These are phyloP conservation scores for Baudoinia panamericana DNA, from an alignment of 495 filamentous ascomycete species.

Conservation along the genomic window DNA sequence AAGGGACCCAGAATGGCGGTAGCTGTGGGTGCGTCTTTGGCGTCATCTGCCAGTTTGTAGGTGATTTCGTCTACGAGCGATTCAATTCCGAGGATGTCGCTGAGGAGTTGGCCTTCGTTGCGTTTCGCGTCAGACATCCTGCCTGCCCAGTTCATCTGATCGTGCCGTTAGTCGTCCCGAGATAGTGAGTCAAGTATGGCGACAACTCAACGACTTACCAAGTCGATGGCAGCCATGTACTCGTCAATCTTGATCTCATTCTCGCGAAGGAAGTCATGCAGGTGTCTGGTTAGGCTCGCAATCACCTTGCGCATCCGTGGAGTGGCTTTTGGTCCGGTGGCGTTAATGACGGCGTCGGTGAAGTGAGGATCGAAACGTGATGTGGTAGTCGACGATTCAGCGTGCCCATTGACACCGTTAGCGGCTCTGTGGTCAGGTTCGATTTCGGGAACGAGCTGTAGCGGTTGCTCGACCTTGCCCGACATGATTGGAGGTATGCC, in stretches of 20 bases:
- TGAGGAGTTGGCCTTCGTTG: slow-evolving; percentile 60
- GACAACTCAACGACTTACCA: slow-evolving; percentile 13
- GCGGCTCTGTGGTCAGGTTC: background rate
- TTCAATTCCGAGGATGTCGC: slow-evolving; percentile 61
- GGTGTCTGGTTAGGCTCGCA: slow-evolving; percentile 40
- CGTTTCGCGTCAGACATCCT: slow-evolving; percentile 56
- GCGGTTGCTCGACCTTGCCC: background rate
- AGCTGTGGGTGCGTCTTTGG: slow-evolving; percentile 43
- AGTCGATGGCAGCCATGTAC: slow-evolving; percentile 33
- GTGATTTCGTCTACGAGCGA: slow-evolving; percentile 69
- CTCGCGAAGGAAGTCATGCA: slow-evolving; percentile 48
- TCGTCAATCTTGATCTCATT: slow-evolving; percentile 44
- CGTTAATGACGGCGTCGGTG: slow-evolving; percentile 55
- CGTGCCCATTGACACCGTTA: slow-evolving; percentile 1
- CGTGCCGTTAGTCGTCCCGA: slow-evolving; percentile 31
- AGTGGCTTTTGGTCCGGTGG: slow-evolving; percentile 53
- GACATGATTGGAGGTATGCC: slow-evolving; percentile 1
- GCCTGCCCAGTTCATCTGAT: slow-evolving; percentile 59
- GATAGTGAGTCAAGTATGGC: slow-evolving; percentile 1
- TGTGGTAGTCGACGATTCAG: background rate
- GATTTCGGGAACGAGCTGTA: background rate
- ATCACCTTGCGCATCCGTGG: slow-evolving; percentile 43
- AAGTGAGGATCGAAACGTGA: slow-evolving; percentile 42
- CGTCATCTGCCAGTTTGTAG: slow-evolving; percentile 44
- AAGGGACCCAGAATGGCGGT: slow-evolving; percentile 68